Conservation (phyloP, 108 stramenopile genomes). For the Nitzschia sp. region DNA sequence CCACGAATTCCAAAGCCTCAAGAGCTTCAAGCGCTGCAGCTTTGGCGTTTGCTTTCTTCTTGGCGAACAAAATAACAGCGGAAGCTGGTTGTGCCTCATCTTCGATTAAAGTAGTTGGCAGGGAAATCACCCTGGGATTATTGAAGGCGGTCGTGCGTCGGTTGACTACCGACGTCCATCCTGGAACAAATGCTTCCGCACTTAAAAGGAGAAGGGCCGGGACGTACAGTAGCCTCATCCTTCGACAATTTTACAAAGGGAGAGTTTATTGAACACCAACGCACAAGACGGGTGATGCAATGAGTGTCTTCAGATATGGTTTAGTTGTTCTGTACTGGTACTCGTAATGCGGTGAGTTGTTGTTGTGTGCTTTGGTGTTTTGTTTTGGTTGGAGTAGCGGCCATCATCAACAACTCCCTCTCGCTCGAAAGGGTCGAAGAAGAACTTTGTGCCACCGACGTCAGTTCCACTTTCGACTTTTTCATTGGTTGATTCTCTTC, state of each 20-base stretch:
- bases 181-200: constrained; percentile 21
- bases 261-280: no score
- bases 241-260: neutral
- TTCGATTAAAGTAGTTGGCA: neutral
- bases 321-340: neutral
- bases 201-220: neutral
- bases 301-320: no score
- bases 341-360: neutral
- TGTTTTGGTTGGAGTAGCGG: no score
- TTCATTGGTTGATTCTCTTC: no score
- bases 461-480: neutral
- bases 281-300: no score
- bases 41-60: constrained; percentile 51
- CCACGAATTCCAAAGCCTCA: constrained; percentile 51
- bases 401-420: no score
- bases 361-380: no score
- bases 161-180: constrained; percentile 1
- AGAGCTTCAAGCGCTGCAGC: constrained; percentile 60
- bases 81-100: neutral
- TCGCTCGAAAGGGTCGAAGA: constrained; percentile 1
- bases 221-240: neutral
- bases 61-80: constrained; percentile 42
- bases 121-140: neutral
- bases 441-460: neutral
- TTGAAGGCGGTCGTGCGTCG: neutral